Conservation (phyloP, 192 early-diverging fungal genomes). For the Coemansia sp. region DNA sequence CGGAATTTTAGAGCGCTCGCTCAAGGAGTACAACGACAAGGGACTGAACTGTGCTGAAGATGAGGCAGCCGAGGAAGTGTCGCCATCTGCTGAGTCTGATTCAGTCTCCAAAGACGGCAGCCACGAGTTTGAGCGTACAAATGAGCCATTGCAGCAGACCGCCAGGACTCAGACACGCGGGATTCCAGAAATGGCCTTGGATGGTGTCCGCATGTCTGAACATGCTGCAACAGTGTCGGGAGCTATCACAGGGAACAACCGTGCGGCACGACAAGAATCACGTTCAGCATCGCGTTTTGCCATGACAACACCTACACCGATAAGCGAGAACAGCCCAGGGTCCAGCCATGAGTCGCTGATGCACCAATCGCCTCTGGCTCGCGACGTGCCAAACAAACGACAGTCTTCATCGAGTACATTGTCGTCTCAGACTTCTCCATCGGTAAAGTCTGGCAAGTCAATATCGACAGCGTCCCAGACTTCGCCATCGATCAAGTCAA, state of each 20-base stretch:
- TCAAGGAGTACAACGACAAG: too few relatives aligned
- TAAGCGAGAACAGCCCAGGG: conserved; percentile 14
- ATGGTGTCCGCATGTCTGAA: neutral
- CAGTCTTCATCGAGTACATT: neutral
- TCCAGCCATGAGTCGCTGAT: conserved; percentile 22
- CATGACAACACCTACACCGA: conserved; percentile 21
- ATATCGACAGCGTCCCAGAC: neutral
- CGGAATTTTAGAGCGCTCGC: too few relatives aligned
- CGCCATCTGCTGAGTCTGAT: neutral
- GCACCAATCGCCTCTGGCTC: neutral
- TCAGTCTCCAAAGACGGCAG: neutral
- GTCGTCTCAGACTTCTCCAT: neutral
- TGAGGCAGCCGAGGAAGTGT: too few relatives aligned
- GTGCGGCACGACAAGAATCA: conserved; percentile 4
- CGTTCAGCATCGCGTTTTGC: conserved; percentile 9
- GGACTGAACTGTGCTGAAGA: too few relatives aligned
- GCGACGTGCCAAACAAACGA: conserved; percentile 4
- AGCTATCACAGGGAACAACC: conserved; percentile 5
- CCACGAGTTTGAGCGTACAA: neutral
- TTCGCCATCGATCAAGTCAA: conserved; percentile 20
- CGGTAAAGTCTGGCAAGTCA: conserved; percentile 27
- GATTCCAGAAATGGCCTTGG: neutral
- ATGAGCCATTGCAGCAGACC: neutral
- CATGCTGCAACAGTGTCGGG: neutral
- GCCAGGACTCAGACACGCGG: neutral